These are phyloP conservation scores for Chlorencoelia australis DNA, from an alignment of 2,329 filamentous ascomycete species.

Conservation along the genomic window DNA sequence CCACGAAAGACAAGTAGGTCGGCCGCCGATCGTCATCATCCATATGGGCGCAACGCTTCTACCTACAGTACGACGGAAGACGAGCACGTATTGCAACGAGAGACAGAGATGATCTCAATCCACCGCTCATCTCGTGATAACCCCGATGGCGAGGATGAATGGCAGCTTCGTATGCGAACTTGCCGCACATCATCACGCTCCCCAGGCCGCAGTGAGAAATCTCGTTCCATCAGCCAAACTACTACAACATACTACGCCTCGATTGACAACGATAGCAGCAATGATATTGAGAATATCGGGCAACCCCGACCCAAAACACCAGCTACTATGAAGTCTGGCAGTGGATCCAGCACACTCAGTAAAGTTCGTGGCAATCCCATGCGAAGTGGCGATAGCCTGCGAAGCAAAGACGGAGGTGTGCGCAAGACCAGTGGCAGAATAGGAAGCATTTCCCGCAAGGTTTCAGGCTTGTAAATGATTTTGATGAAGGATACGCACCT, in stretches of 20 bases:
- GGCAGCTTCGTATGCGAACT: constrained; percentile 63
- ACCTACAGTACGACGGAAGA: constrained; percentile 34
- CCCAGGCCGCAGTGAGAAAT: constrained; percentile 47
- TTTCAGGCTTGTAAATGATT: constrained; percentile 24
- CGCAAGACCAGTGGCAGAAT: constrained; percentile 58
- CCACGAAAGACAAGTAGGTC: constrained; percentile 79
- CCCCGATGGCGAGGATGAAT: constrained; percentile 64
- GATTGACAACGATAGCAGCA: constrained; percentile 57
- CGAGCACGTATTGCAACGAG: constrained; percentile 39
- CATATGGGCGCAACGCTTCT: constrained; percentile 52
- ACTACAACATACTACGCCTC: constrained; percentile 57
- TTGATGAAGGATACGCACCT: too few relatives aligned
- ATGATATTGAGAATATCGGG: constrained; percentile 64
- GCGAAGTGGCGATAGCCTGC: constrained; percentile 38
- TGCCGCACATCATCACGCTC: constrained; percentile 56
- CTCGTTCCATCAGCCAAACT: constrained; percentile 63
- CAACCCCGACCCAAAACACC: constrained; percentile 41
- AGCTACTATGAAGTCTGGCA: constrained; percentile 40
- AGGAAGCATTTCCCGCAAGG: constrained; percentile 39
- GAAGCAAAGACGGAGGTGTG: constrained; percentile 42
- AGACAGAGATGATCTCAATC: constrained; percentile 50
- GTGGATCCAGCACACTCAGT: constrained; percentile 37
- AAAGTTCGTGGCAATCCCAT: constrained; percentile 55
- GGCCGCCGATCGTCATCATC: constrained; percentile 62
- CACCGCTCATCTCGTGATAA: constrained; percentile 56